Base-by-base conservation (phyloP, 192 early-diverging fungal genomes). In the Backusella mclennaniae region DNA sequence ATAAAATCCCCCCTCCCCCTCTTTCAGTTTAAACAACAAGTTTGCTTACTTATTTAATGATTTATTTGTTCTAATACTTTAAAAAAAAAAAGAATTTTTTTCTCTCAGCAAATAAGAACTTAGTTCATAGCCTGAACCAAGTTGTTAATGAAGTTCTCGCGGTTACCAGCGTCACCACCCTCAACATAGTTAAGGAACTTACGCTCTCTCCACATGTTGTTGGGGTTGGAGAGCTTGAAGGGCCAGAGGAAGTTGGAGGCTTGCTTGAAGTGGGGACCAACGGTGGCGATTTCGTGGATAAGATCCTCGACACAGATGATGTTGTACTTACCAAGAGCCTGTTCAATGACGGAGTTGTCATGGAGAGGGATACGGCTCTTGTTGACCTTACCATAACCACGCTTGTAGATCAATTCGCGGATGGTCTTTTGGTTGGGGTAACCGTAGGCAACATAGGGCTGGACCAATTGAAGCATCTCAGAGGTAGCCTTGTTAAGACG, bases 191-290 rank as follows among this genome's bases (percentile, higher is more conserved):
- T 94, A 33, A 85, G 84, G 73, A 92, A 88, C 93, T 99, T 99
- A 91, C 96, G 96, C 73, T 89, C 88, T 81, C 89, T 87, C 93
- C 90, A 98, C 76, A 96, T 96, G 82, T 97, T 97, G 78, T 89
- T 98, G 80, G 98, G 97, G 93, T 97, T 98, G 77, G 95, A 96
- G 78, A 99, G 90, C 89, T 96, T 95, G 91, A 99, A 98, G 76
- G 98, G 93, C 98, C 98, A 99, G 84, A 99, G 89, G 92, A 99
- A 99, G 91, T 93, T 95, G 90, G 94, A 96, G 87, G 93, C 98
- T 81, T 90, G 84, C 87, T 92, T 93, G 87, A 93, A 93, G 94
- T 98, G 89, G 79, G 96, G 96, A 59, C 97, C 97, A 80, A 97
- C 96, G 53, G 97, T 99, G 92, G 87, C 93, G 87, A 99, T 97